Conservation (phyloP, 805 yeast species). For the Ogataea nakhonphanomensis region DNA sequence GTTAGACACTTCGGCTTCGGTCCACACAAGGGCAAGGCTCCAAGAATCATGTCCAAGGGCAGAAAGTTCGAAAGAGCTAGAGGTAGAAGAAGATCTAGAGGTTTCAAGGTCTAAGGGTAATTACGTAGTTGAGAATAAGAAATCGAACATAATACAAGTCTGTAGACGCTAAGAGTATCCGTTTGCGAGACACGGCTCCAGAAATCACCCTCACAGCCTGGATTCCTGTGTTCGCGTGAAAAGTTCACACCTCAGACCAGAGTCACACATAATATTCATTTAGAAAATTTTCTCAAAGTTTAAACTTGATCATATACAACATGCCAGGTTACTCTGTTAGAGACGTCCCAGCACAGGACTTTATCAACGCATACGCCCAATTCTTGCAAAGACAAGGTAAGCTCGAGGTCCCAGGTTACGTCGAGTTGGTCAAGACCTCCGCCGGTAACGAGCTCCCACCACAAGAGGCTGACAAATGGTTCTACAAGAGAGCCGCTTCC, state of each 20-base stretch:
- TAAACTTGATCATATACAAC: conserved; percentile 36
- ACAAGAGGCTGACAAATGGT: conserved; percentile 99
- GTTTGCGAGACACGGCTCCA: no score
- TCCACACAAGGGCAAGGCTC: conserved; percentile 99
- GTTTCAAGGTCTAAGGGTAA: conserved; percentile 93
- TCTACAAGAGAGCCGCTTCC: conserved; percentile 99
- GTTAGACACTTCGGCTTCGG: conserved; percentile 99
- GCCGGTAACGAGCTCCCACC: conserved; percentile 99
- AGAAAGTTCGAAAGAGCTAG: conserved; percentile 99
- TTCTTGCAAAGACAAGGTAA: conserved; percentile 99
- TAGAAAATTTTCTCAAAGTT: conserved; percentile 13
- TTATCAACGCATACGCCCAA: conserved; percentile 98
- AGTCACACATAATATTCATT: conserved; percentile 7
- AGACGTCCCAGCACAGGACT: conserved; percentile 99
- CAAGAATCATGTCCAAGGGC: conserved; percentile 95
- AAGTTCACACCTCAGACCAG: conserved; percentile 8
- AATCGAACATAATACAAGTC: not conserved
- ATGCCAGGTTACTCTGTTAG: conserved; percentile 99
- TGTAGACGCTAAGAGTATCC: not conserved
- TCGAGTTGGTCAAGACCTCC: conserved; percentile 98
- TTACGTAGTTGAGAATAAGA: conserved; percentile 8
- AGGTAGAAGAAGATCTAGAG: conserved; percentile 99
- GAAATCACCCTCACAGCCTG: not conserved
- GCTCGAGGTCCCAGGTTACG: conserved; percentile 99
- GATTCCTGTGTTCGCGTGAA: not conserved